Evolutionary conservation across 2,329 filamentous ascomycete genomes (phyloP), one percentile per base, ranked within the genome.

Genomic region (Xylariaceae sp.): DNA sequence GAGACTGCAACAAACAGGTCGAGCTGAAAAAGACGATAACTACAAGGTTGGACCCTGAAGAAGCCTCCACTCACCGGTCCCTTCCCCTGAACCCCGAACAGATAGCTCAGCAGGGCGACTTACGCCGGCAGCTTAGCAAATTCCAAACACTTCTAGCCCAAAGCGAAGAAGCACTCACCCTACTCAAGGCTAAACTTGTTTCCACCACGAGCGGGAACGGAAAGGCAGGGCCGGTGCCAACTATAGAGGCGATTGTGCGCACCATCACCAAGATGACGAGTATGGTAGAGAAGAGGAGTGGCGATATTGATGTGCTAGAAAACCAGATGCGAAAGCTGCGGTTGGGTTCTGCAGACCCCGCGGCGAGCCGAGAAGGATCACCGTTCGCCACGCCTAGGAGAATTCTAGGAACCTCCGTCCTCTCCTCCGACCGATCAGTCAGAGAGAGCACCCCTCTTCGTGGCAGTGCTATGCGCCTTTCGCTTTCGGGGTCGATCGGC

Each of bases 181-280:
- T 96, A 42, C 80, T 97, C 27, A 88, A 88, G 61, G 86, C 90
- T 2, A 87, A 85, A 59, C 77, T 96, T 15, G 85, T 86, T 1
- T 71, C 80, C 1, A 75, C 77, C 7, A 78, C 76, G 15, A 73
- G 73, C 43, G 66, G 73, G 2, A 71, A 72, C 39, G 78, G 74
- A 57, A 77, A 70, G 49, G 69, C 70, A 6, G 65, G 64, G 1
- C 66, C 62, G 18, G 62, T 68, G 5, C 94, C 94, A 0, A 96
- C 91, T 0, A 89, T 96, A 10, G 94, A 96, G 60, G 89, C 90
- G 0, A 89, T 99, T 17, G 86, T 91, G 58, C 89, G 88, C 52
- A 99, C 94, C 1, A 95, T 99, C 57, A 76, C 77, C 50, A 96
- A 94, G 64, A 91, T 99, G 87, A 96, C 91, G 32, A 81, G 76